These are phyloP conservation scores for Microdochium nivale DNA, from an alignment of 2,329 filamentous ascomycete genomes.

Conservation along the genomic window DNA sequence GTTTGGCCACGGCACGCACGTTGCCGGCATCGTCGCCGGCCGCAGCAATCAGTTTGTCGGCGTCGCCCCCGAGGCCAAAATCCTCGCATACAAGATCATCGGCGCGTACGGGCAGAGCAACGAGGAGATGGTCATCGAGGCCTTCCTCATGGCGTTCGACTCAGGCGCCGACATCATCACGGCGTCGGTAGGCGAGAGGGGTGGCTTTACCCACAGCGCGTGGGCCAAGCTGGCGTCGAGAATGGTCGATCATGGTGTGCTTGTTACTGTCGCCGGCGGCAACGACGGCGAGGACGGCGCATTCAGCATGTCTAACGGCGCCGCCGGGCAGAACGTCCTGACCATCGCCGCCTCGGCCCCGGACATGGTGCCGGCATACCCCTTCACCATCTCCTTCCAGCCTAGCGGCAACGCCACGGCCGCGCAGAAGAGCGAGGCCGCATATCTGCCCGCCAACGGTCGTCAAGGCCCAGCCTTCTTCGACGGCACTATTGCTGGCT, in stretches of 20 bases:
- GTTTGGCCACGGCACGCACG: slow-evolving; percentile 12
- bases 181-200: slow-evolving; percentile 11
- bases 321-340: slow-evolving; percentile 14
- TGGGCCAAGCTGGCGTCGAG: slow-evolving; percentile 32
- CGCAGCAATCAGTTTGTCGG: slow-evolving; percentile 14
- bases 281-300: slow-evolving; percentile 13
- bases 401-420: slow-evolving; percentile 9
- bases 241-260: slow-evolving; percentile 24
- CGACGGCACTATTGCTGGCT: slow-evolving; percentile 11
- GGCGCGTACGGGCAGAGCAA: slow-evolving; percentile 9
- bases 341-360: slow-evolving; percentile 15
- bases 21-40: slow-evolving; percentile 13
- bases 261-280: slow-evolving; percentile 12
- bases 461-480: slow-evolving; percentile 6
- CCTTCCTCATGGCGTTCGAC: slow-evolving; percentile 13
- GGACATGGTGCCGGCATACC: slow-evolving; percentile 9
- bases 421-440: slow-evolving; percentile 10
- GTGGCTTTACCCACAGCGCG: slow-evolving; percentile 22
- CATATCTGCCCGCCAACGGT: slow-evolving; percentile 10
- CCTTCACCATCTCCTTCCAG: slow-evolving; percentile 11
- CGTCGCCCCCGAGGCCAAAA: slow-evolving; percentile 13
- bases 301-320: slow-evolving; percentile 14
- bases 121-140: slow-evolving; percentile 13
- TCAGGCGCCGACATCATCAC: slow-evolving; percentile 15
- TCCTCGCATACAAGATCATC: slow-evolving; percentile 14